A percentile compares a stretch with the other conserved stretches of the same genome.
Conservation (phyloP, 768 basidiomycete genomes). For the Scleroderma bovista region DNA sequence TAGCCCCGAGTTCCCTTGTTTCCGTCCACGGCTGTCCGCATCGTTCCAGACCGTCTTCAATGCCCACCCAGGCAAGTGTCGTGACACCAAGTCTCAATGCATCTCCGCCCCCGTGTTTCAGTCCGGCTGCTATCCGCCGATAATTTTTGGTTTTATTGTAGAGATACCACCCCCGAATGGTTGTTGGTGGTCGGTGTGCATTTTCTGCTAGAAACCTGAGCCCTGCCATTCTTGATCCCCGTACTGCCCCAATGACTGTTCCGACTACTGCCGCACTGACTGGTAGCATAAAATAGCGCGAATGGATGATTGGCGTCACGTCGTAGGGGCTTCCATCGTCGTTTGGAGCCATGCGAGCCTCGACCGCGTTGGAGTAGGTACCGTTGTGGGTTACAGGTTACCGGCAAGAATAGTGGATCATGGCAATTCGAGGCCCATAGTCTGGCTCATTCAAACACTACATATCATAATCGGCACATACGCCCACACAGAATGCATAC, state of each 20-base stretch:
- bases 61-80: constrained; percentile 44
- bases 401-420: too few species aligned
- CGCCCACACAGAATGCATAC: too few species aligned
- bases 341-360: constrained; percentile 13
- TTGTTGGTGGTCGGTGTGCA: constrained; percentile 79
- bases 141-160: constrained; percentile 98
- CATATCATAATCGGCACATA: too few species aligned
- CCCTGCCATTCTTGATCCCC: constrained; percentile 64
- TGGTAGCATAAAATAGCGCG: constrained; percentile 59
- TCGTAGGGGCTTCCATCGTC: constrained; percentile 18
- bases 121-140: constrained; percentile 64
- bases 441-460: too few species aligned
- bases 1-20: constrained; percentile 56
- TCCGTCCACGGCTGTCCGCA: constrained; percentile 32
- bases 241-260: constrained; percentile 63
- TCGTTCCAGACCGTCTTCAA: constrained; percentile 40
- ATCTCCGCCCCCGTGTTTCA: constrained; percentile 61
- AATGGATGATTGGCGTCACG: constrained; percentile 25
- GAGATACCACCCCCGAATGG: constrained; percentile 89
- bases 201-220: constrained; percentile 90
- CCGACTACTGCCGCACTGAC: constrained; percentile 56
- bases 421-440: too few species aligned
- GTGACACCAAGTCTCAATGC: constrained; percentile 44
- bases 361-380: not conserved
- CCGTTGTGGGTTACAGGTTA: not conserved